Conservation (phyloP, 495 filamentous ascomycete species). For the Lasiosphaeriaceae sp. region DNA sequence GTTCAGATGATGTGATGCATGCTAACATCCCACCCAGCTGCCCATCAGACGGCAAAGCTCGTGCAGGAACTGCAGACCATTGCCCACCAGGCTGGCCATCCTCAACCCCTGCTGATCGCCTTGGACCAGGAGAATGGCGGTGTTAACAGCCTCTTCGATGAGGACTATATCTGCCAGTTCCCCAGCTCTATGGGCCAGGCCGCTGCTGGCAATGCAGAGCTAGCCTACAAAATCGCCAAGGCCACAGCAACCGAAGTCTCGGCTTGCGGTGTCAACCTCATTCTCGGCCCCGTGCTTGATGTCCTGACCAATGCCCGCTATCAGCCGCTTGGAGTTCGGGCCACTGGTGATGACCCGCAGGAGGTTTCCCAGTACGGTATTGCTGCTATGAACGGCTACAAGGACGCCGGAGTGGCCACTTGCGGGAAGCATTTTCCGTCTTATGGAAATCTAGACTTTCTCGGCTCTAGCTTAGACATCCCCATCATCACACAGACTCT, state of each 20-base stretch:
- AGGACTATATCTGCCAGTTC: slow-evolving; percentile 86
- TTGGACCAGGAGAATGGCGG: slow-evolving; percentile 93
- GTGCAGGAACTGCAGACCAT: slow-evolving; percentile 84
- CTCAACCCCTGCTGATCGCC: slow-evolving; percentile 77
- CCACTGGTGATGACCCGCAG: slow-evolving; percentile 80
- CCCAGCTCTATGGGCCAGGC: slow-evolving; percentile 89
- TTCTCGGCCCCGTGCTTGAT: slow-evolving; percentile 85
- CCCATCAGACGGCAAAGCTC: slow-evolving; percentile 74
- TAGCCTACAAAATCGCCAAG: slow-evolving; percentile 78
- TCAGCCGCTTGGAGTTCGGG: slow-evolving; percentile 80
- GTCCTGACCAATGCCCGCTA: slow-evolving; percentile 84
- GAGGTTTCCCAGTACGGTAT: slow-evolving; percentile 85
- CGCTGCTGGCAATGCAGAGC: slow-evolving; percentile 70
- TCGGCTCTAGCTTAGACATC: slow-evolving; percentile 79
- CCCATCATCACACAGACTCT: slow-evolving; percentile 89
- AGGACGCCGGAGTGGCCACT: slow-evolving; percentile 76
- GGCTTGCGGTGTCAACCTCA: slow-evolving; percentile 85
- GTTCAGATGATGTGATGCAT: not conserved
- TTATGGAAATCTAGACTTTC: slow-evolving; percentile 88
- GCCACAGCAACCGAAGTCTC: slow-evolving; percentile 83
- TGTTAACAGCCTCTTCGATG: slow-evolving; percentile 89
- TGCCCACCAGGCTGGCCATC: slow-evolving; percentile 80
- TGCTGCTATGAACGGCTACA: slow-evolving; percentile 83
- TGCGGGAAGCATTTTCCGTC: slow-evolving; percentile 93
- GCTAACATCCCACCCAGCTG: slow-evolving; percentile 48